Evolutionary conservation across 352 stramenopile genomes (phyloP), one percentile per base, ranked within the genome.

Genomic region (Paralagenidium karlingii): DNA sequence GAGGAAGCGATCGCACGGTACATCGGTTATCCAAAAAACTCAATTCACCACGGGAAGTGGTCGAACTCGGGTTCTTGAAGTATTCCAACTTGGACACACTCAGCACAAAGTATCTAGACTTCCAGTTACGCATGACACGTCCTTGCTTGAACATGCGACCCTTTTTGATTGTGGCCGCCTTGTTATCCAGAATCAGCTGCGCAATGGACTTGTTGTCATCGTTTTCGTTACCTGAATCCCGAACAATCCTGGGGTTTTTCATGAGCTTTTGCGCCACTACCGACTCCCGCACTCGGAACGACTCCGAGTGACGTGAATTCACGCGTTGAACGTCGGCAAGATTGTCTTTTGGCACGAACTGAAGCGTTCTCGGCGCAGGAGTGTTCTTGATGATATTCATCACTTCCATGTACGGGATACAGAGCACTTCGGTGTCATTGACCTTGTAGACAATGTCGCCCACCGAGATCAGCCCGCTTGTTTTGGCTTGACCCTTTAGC

Each of bases 371-470:
- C 8, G 77, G 77, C 13, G 63, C 55, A 9, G 69, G 53, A 25
- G 68, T 78, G 24, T 69, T 66, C 5, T 74, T 73, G 33, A 87
- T 58, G 29, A 86, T 61, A 13, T 69, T 69, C 74, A 91, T 91
- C n/a, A 91, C 71, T 36, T 91, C 66, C 12, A 57, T 45, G 55
- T 91, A 91, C 31, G 73, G 73, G 67, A 88, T 88, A 46, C 68
- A 85, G 10, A 91, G 50, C 47, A 88, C 74, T 36, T 88, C 71
- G 19, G 60, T 63, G 36, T 87, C 77, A 49, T 85, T 87, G 31
- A 88, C 77, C 49, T 91, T 88, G 58, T 82, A 91, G 34, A 88
- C 74, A 42, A 87, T 91, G 54, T 91, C 74, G 30, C 74, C 74
- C 10, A 88, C 54, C 11, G 66, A 76, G 61, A 90, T 88, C 61